These are phyloP conservation scores for Stagonosporopsis tanaceti DNA, from an alignment of 2,329 filamentous ascomycete genomes.

Conservation along the genomic window DNA sequence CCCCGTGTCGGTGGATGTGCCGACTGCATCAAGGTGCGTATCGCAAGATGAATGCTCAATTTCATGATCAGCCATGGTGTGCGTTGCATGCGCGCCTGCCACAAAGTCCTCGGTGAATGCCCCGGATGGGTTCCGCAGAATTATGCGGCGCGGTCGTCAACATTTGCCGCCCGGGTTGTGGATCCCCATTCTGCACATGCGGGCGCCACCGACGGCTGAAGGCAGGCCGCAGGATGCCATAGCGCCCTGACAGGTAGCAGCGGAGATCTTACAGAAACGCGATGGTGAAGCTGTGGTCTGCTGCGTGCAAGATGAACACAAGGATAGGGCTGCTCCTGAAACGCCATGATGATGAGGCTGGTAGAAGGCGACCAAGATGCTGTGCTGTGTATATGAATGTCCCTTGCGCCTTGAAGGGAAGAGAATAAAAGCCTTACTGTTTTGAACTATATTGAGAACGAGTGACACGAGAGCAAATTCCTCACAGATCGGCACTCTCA, in stretches of 20 bases:
- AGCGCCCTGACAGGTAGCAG: constrained; percentile 38
- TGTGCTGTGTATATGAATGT: constrained; percentile 36
- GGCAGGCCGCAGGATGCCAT: constrained; percentile 42
- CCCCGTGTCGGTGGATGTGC: constrained; percentile 23
- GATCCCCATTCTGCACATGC: constrained; percentile 36
- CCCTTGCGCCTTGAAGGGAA: constrained; percentile 35
- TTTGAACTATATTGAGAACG: constrained; percentile 31
- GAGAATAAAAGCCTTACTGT: constrained; percentile 28
- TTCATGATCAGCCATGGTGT: constrained; percentile 8
- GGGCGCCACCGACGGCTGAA: constrained; percentile 46
- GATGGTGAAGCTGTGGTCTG: constrained; percentile 39
- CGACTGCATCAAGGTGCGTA: constrained; percentile 21
- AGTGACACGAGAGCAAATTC: constrained; percentile 29
- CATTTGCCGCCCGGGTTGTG: constrained; percentile 23
- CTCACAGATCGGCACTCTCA: constrained; percentile 5
- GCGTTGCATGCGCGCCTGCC: constrained; percentile 6
- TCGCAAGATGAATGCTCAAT: constrained; percentile 13
- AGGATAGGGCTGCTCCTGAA: constrained; percentile 43
- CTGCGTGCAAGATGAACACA: constrained; percentile 38
- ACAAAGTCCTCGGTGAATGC: constrained; percentile 5
- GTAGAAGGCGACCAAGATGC: constrained; percentile 35
- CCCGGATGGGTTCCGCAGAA: constrained; percentile 10
- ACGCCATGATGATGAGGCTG: constrained; percentile 36
- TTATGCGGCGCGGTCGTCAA: constrained; percentile 15
- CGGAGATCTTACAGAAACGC: constrained; percentile 38